Percentiles rank a stretch among this genome's conserved stretches.
Conservation (phyloP, 208 protist genomes). For the Trypanosoma grayi region DNA sequence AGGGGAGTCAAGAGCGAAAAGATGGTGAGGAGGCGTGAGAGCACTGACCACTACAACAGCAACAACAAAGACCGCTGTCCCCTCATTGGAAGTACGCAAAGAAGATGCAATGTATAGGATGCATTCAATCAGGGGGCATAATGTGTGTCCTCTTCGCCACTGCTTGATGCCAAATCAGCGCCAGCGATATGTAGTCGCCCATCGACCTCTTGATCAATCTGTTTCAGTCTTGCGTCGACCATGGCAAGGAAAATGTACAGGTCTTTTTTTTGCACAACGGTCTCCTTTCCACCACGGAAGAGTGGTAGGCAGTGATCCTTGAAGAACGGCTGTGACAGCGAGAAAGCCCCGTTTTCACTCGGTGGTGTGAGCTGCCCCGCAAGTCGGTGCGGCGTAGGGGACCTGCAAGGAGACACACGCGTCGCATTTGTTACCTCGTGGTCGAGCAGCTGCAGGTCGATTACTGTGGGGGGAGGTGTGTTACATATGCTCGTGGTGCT, state of each 20-base stretch:
- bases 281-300: conserved; percentile 39
- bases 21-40: too few species aligned
- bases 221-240: conserved; percentile 27
- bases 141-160: conserved; percentile 12
- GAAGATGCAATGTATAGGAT: too few species aligned
- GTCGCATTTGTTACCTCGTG: background rate
- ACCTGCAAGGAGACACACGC: background rate
- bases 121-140: conserved; percentile 1
- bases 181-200: conserved; percentile 11
- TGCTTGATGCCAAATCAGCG: conserved; percentile 22
- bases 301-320: conserved; percentile 37
- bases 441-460: background rate
- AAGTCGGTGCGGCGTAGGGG: background rate
- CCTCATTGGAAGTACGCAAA: too few species aligned
- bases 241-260: conserved; percentile 41
- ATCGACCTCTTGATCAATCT: conserved; percentile 36
- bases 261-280: conserved; percentile 35
- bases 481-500: background rate
- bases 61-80: too few species aligned
- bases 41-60: too few species aligned
- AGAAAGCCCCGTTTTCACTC: background rate
- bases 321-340: background rate
- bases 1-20: background rate
- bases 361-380: background rate
- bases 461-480: background rate